Evolutionary conservation across 129 eudicot genomes (phyloP).

Genomic region (Scalesia atractyloides): DNA sequence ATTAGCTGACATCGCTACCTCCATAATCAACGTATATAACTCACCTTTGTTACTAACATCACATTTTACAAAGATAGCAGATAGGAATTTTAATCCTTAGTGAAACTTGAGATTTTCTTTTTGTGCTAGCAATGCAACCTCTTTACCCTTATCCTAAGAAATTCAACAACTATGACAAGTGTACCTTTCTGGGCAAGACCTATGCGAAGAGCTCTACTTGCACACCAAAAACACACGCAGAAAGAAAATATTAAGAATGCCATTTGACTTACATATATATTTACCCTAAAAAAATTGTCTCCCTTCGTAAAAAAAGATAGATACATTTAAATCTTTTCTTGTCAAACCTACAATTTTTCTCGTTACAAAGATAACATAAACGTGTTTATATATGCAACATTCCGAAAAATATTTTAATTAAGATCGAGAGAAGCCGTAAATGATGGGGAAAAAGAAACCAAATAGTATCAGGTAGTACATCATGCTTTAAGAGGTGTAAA

Average conservation of each 20-base stretch:
- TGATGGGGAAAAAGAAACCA: too few relatives aligned
- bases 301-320: not conserved
- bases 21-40: slow-evolving; percentile 1
- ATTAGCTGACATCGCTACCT: not conserved
- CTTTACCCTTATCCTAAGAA: slow-evolving; percentile 59
- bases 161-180: slow-evolving; percentile 73
- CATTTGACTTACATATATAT: not conserved
- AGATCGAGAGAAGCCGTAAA: too few relatives aligned
- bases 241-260: not conserved
- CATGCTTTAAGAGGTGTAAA: too few relatives aligned
- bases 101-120: slow-evolving; percentile 64
- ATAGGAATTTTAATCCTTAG: slow-evolving; percentile 50
- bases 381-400: too few relatives aligned
- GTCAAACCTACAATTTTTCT: not conserved
- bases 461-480: too few relatives aligned
- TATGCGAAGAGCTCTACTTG: slow-evolving; percentile 67
- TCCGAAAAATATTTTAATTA: not conserved
- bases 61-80: slow-evolving; percentile 58
- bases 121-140: slow-evolving; percentile 55
- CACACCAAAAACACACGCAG: not conserved
- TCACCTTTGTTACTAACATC: slow-evolving; percentile 75
- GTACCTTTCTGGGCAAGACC: slow-evolving; percentile 87
- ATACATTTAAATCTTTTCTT: not conserved
- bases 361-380: not conserved
- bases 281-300: not conserved